Percentiles rank a stretch among this genome's conserved stretches.
These are phyloP conservation scores for Lodderomyces orthopsilosis DNA, from an alignment of 1,139 yeast species.

Conservation along the genomic window DNA sequence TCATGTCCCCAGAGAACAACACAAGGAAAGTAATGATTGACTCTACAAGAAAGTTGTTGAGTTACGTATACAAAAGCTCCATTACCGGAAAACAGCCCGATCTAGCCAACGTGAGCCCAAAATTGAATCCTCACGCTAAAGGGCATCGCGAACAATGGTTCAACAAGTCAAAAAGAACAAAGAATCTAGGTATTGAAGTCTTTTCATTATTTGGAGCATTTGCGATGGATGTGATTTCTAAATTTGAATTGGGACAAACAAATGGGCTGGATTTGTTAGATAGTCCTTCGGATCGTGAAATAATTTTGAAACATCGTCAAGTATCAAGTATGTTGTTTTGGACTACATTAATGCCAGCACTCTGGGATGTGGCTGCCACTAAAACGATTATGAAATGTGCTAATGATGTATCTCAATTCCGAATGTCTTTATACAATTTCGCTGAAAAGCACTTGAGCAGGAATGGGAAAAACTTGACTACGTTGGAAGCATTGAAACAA, in stretches of 20 bases:
- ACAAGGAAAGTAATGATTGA: conserved; percentile 25
- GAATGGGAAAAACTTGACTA: conserved; percentile 23
- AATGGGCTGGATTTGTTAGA: conserved; percentile 43
- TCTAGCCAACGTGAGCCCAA: conserved; percentile 29
- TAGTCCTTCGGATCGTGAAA: conserved; percentile 36
- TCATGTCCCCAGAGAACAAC: conserved; percentile 30
- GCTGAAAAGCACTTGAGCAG: conserved; percentile 35
- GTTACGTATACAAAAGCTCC: conserved; percentile 28
- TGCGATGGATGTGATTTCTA: conserved; percentile 69
- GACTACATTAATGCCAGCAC: conserved; percentile 60
- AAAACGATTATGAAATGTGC: conserved; percentile 37
- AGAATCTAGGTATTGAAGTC: conserved; percentile 49
- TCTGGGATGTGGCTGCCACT: conserved; percentile 51
- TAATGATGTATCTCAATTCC: conserved; percentile 49
- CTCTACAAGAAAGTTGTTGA: conserved; percentile 25
- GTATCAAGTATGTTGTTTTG: conserved; percentile 69
- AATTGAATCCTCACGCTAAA: conserved; percentile 34
- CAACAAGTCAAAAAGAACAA: conserved; percentile 17
- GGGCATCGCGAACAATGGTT: conserved; percentile 35
- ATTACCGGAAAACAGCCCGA: conserved; percentile 36
- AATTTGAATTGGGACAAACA: conserved; percentile 55
- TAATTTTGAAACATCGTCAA: conserved; percentile 49
- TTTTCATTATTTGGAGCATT: conserved; percentile 63
- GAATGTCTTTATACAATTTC: conserved; percentile 36
- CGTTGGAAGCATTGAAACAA: conserved; percentile 34